A percentile compares a stretch with the other conserved stretches of the same genome.
phyloP scores from a whole-genome alignment of 441 rosid species.

The Syzygium syzygioides region DNA sequence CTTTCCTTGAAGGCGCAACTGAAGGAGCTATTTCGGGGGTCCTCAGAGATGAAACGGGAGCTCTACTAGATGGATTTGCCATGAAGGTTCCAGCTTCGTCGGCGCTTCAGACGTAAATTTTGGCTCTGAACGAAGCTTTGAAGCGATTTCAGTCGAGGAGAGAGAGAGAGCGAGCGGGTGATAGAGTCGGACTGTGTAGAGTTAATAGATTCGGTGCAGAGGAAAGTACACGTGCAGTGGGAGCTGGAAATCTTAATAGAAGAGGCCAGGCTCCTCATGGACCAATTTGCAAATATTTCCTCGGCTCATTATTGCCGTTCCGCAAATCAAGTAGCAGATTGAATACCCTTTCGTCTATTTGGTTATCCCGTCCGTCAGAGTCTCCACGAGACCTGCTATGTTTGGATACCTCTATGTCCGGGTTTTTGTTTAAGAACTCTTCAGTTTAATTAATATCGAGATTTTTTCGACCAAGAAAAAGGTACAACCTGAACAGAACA shows the following conservation, averaged over 20 bases:
- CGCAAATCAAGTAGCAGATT: background rate
- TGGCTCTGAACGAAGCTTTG: background rate
- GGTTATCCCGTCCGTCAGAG: background rate
- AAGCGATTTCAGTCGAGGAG: background rate
- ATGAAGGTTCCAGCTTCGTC: too few relatives aligned
- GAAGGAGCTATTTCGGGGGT: too few relatives aligned
- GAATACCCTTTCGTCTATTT: background rate
- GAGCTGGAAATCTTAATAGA: accelerated
- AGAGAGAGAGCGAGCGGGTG: background rate
- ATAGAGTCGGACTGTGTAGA: background rate
- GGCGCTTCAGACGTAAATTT: background rate
- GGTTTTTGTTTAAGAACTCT: too few relatives aligned
- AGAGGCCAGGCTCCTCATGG: background rate
- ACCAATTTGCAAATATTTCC: background rate
- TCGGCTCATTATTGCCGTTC: background rate
- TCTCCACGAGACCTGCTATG: too few relatives aligned
- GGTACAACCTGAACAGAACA: background rate
- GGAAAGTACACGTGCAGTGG: background rate
- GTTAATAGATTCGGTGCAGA: background rate
- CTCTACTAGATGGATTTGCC: too few relatives aligned
- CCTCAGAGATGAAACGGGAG: too few relatives aligned
- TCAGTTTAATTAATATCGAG: too few relatives aligned
- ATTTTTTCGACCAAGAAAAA: too few relatives aligned
- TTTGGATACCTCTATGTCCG: too few relatives aligned
- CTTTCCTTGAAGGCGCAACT: background rate